Evolutionary conservation across 1,284 basidiomycete species (phyloP).

Genomic region (Mrakiaceae sp.): DNA sequence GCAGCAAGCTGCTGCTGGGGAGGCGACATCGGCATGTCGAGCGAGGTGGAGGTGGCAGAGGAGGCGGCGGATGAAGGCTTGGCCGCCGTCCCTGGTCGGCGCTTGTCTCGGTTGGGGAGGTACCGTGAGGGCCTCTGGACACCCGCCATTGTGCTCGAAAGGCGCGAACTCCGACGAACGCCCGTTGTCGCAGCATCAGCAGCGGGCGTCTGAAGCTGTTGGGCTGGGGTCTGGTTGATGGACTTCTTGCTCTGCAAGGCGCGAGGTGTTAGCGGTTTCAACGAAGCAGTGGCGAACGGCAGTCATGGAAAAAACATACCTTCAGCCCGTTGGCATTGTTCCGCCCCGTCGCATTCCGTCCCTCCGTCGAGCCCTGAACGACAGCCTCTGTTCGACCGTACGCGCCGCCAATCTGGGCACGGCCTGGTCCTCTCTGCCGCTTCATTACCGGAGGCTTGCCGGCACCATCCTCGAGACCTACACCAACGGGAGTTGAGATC

Average conservation of each 20-base stretch:
- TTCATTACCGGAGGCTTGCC: constrained; percentile 33
- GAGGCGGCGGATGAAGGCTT: constrained; percentile 12
- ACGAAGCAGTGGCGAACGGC: no score
- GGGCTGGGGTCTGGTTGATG: no score
- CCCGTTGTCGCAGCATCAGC: not conserved
- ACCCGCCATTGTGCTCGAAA: constrained; percentile 1
- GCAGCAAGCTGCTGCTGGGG: not conserved
- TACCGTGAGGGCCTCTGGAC: not conserved
- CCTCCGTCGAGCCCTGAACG: not conserved
- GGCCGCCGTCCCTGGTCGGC: not conserved
- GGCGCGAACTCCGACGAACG: constrained; percentile 11
- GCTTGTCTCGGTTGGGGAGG: not conserved
- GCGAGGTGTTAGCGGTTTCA: no score
- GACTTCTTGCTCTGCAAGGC: no score
- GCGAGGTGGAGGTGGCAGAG: constrained; percentile 22
- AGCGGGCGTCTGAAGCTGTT: no score
- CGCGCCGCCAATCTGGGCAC: not conserved
- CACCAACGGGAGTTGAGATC: constrained; percentile 22
- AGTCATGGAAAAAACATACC: not conserved
- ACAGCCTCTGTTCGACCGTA: not conserved
- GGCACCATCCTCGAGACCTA: constrained; percentile 16
- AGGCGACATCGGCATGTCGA: constrained; percentile 19
- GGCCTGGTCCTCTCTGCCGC: constrained; percentile 23
- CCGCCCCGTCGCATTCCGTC: constrained; percentile 22
- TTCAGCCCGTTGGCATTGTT: constrained; percentile 19